Base-by-base conservation (phyloP, 2,329 filamentous ascomycete genomes). In the Xylariaceae sp. region DNA sequence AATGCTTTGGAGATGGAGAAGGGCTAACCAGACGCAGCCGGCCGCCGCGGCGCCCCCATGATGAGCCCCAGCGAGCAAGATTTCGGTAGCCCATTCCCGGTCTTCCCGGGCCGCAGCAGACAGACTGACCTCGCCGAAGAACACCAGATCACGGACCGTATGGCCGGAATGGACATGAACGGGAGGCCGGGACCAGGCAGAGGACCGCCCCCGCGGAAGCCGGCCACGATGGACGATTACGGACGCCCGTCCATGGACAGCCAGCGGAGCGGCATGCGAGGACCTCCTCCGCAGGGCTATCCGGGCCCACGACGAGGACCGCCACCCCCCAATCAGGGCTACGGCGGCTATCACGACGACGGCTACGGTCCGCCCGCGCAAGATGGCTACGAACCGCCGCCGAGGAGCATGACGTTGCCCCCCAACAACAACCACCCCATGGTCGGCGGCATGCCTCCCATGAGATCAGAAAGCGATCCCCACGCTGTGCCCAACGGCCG, bases 391-490 rank as follows among this genome's bases (percentile, higher is more conserved):
- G 70, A 62, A 0, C 66, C 70, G 2, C 72, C 70, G 7, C 50
- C 58, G n/a, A 64, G 76, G 45, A 80, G 75, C 37, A 73, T 70
- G 67, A 80, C 77, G 5, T 75, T 78, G 71, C 74, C 75, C 2
- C 53, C 63, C 3, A 65, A 70, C 35, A 62, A 68, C 9, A 48
- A 52, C 15, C 45, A 62, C 21, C 28, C 37, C 8, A 61, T 61
- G 54, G 51, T 49, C 5, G 52, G 57, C 31, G 52, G 42, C 10
- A 52, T 52, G 14, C 49, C 53, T 19, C 60, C 55, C 19, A 50
- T 47, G 24, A 59, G 63, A 19, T 56, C 55, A 37, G 69, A 65
- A 26, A 66, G 63, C 29, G 64, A 60, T 26, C 64, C 70, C 2
- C 68, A 67, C 31, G 65, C 64, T 44, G 64, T 60, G 6, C 58